phyloP scores from a whole-genome alignment of 2,329 filamentous ascomycete genomes.

The Orbilia javanica region DNA sequence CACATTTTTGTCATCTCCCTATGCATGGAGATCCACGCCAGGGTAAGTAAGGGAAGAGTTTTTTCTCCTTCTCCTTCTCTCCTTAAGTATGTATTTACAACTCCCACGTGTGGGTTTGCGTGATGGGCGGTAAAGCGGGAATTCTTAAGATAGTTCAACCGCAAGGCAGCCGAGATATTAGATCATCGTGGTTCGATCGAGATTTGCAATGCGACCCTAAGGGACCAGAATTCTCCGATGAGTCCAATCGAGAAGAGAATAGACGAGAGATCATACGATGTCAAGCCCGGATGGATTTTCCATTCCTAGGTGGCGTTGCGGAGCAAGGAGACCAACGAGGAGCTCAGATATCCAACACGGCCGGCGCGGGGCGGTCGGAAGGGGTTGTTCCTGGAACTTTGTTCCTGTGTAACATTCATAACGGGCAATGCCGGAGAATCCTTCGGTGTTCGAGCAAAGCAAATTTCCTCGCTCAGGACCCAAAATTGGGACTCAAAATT shows the following conservation, averaged over 20 bases:
- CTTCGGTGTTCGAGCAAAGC: neutral
- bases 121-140: slow-evolving; percentile 45
- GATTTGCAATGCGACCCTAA: slow-evolving; percentile 6
- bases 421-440: neutral
- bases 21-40: slow-evolving; percentile 24
- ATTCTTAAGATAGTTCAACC: slow-evolving; percentile 18
- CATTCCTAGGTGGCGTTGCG: slow-evolving; percentile 34
- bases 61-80: neutral
- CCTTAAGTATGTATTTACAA: slow-evolving; percentile 15
- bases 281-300: slow-evolving; percentile 14
- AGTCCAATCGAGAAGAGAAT: slow-evolving; percentile 6
- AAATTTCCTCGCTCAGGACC: neutral
- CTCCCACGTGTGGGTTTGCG: slow-evolving; percentile 52
- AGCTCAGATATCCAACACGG: slow-evolving; percentile 39
- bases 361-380: slow-evolving; percentile 21
- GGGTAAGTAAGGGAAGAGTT: slow-evolving; percentile 17
- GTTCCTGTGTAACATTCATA: slow-evolving; percentile 43
- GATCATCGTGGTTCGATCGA: neutral
- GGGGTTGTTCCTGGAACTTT: slow-evolving; percentile 27
- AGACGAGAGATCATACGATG: slow-evolving; percentile 25
- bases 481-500: neutral
- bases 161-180: slow-evolving; percentile 3
- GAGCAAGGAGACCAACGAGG: slow-evolving; percentile 33
- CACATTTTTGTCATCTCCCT: slow-evolving; percentile 31
- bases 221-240: slow-evolving; percentile 37